Conservation (phyloP, 2,329 filamentous ascomycete species). For the Magnaporthiopsis poae region DNA sequence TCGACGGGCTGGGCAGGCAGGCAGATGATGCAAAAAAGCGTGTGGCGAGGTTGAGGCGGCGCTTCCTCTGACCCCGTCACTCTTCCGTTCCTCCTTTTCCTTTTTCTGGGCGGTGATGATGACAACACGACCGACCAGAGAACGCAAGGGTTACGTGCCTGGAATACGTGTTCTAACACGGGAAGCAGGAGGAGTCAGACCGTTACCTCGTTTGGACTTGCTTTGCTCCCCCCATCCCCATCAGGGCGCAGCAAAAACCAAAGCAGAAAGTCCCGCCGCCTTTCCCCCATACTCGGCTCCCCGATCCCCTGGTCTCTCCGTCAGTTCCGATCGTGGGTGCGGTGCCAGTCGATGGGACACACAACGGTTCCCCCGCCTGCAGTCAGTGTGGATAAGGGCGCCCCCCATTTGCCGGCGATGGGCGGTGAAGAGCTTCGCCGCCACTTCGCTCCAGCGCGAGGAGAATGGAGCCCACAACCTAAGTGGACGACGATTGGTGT, state of each 20-base stretch:
- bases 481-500: background rate
- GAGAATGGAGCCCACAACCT: background rate
- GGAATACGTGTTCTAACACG: background rate
- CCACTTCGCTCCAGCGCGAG: background rate
- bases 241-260: background rate
- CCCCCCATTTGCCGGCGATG: background rate
- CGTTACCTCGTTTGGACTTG: background rate
- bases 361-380: background rate
- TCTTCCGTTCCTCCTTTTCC: background rate
- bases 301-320: background rate
- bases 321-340: background rate
- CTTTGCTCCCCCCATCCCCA: background rate
- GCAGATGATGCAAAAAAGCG: background rate
- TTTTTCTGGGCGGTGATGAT: background rate
- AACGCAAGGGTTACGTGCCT: background rate
- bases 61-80: background rate
- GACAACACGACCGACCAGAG: background rate
- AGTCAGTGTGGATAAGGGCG: too few relatives aligned
- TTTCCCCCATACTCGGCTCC: background rate
- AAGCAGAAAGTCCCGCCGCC: background rate
- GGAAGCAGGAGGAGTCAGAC: background rate
- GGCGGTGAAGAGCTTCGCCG: background rate
- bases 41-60: background rate
- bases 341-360: background rate
- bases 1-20: too few relatives aligned